Percentiles rank a stretch among this genome's conserved stretches.
Evolutionary conservation across 2,329 filamentous ascomycete genomes (phyloP).

Genomic region (Microdochium paspali): DNA sequence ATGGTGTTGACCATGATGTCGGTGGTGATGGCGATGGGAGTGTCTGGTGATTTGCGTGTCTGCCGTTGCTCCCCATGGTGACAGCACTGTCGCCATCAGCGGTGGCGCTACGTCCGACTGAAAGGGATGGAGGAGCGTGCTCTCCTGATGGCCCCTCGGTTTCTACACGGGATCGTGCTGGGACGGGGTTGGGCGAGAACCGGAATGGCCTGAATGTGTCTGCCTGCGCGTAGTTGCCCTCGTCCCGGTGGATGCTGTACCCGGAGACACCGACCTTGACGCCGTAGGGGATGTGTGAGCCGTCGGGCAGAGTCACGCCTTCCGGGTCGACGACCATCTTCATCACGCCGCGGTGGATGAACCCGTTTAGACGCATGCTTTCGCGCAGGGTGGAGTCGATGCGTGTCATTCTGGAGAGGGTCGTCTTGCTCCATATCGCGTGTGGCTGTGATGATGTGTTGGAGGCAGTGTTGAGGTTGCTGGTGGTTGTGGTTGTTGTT

Average conservation of each 20-base stretch:
- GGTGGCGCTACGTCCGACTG: constrained; percentile 1
- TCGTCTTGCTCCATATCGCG: constrained; percentile 22
- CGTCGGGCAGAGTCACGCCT: constrained; percentile 22
- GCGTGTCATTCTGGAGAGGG: constrained; percentile 23
- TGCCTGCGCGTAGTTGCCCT: constrained; percentile 20
- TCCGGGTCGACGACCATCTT: constrained; percentile 22
- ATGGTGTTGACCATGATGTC: too few species aligned
- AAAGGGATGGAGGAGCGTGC: too few species aligned
- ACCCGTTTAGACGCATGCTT: constrained; percentile 27
- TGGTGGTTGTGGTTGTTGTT: not conserved
- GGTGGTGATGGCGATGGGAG: too few species aligned
- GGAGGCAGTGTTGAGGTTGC: not conserved
- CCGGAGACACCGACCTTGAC: constrained; percentile 24
- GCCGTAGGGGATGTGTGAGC: constrained; percentile 21
- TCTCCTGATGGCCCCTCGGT: too few species aligned
- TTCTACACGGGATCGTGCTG: too few species aligned
- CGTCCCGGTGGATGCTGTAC: constrained; percentile 22
- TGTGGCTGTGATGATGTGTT: not conserved
- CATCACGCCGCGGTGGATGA: constrained; percentile 24
- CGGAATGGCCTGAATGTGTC: constrained; percentile 25
- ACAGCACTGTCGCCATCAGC: not conserved
- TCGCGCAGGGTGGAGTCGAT: constrained; percentile 33
- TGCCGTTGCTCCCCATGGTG: not conserved
- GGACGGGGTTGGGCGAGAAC: constrained; percentile 13
- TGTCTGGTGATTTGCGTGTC: not conserved